Evolutionary conservation across 2,329 filamentous ascomycete genomes (phyloP).

Genomic region (Metarhizium guizhouense): DNA sequence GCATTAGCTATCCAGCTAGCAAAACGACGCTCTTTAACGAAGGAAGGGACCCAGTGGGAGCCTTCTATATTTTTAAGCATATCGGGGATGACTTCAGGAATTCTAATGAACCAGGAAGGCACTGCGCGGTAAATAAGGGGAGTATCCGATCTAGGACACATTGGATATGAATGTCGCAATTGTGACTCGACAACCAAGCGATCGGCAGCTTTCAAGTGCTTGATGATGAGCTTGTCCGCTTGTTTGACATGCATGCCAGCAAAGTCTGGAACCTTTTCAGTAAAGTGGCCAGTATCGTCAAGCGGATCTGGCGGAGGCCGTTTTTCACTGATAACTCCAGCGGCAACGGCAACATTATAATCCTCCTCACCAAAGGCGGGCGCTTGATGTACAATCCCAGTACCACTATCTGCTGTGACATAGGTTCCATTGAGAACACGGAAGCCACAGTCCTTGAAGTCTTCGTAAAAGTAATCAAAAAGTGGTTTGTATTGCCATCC

Average conservation of each 20-base stretch:
- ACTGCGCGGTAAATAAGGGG: constrained; percentile 89
- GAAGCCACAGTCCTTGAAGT: constrained; percentile 81
- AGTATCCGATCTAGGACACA: constrained; percentile 92
- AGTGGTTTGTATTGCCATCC: constrained; percentile 85
- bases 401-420: constrained; percentile 83
- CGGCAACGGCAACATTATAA: constrained; percentile 72
- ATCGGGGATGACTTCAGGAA: constrained; percentile 71
- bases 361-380: constrained; percentile 95
- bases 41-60: constrained; percentile 84
- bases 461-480: constrained; percentile 82
- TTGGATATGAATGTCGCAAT: constrained; percentile 84
- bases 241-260: constrained; percentile 82
- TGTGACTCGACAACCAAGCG: constrained; percentile 78
- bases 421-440: constrained; percentile 75
- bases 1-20: constrained; percentile 86
- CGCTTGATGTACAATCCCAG: constrained; percentile 87
- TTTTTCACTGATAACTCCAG: constrained; percentile 68
- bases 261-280: constrained; percentile 68
- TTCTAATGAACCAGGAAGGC: constrained; percentile 90
- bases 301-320: constrained; percentile 83
- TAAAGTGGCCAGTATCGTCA: constrained; percentile 76
- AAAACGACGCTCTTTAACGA: constrained; percentile 88
- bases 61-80: constrained; percentile 87
- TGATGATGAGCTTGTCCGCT: constrained; percentile 89
- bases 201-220: constrained; percentile 68